These are phyloP conservation scores for Floccularia luteovirens DNA, from an alignment of 768 basidiomycete genomes.

Conservation along the genomic window DNA sequence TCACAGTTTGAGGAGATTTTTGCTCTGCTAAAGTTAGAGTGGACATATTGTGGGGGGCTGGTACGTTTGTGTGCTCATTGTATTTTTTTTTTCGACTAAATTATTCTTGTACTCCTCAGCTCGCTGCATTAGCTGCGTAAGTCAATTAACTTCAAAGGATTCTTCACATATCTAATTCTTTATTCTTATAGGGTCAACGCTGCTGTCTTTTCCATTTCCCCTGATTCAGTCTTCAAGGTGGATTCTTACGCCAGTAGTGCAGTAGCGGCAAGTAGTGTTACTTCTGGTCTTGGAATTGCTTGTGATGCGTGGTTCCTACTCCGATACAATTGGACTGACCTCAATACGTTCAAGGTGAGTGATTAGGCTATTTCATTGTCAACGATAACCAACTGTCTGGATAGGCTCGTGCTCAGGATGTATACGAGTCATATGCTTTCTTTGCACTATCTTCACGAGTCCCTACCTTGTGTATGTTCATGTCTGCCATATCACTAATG, in stretches of 20 bases:
- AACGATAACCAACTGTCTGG: background rate
- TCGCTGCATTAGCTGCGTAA: constrained; percentile 55
- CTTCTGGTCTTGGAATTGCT: constrained; percentile 59
- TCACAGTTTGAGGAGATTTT: constrained; percentile 46
- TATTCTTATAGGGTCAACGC: constrained; percentile 31
- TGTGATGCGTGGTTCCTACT: constrained; percentile 63
- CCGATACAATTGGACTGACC: constrained; percentile 46
- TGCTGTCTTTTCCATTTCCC: constrained; percentile 57
- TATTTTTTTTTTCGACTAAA: background rate
- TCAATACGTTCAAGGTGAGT: constrained; percentile 47
- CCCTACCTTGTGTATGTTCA: constrained; percentile 53
- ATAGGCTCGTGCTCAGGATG: constrained; percentile 42
- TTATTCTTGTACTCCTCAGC: constrained; percentile 20
- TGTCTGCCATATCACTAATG: constrained; percentile 50
- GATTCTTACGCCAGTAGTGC: constrained; percentile 36
- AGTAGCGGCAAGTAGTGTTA: constrained; percentile 49
- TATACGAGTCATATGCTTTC: constrained; percentile 58
- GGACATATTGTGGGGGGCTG: constrained; percentile 59
- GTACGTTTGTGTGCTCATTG: constrained; percentile 25
- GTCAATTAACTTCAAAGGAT: constrained; percentile 8
- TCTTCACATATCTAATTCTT: background rate
- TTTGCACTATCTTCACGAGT: constrained; percentile 62
- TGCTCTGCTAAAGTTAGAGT: constrained; percentile 44
- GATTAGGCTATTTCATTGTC: background rate
- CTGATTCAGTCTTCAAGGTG: constrained; percentile 43